Conservation (phyloP, 2,329 filamentous ascomycete species). For the Ilyonectria robusta region DNA sequence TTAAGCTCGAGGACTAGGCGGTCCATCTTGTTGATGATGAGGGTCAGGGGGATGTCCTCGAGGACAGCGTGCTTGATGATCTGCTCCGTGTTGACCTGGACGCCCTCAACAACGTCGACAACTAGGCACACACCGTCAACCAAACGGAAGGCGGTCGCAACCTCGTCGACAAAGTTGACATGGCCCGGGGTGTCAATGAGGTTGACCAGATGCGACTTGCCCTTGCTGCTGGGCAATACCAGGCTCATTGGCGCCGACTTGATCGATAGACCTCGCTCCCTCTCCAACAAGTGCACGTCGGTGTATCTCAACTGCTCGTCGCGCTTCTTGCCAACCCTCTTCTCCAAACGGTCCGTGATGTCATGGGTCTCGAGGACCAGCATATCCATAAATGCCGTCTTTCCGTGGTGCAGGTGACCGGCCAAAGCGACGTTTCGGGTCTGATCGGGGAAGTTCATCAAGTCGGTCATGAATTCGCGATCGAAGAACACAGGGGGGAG, state of each 20-base stretch:
- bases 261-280: conserved; percentile 90
- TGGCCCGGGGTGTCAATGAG: conserved; percentile 97
- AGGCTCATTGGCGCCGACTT: conserved; percentile 96
- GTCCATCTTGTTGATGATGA: conserved; percentile 98
- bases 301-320: conserved; percentile 97
- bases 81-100: conserved; percentile 97
- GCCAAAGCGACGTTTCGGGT: conserved; percentile 93
- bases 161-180: conserved; percentile 98
- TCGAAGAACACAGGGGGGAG: conserved; percentile 91
- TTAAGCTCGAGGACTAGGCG: conserved; percentile 94
- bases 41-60: conserved; percentile 88
- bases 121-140: conserved; percentile 94
- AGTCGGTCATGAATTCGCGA: conserved; percentile 91
- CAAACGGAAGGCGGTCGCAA: conserved; percentile 87
- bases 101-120: conserved; percentile 97
- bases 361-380: conserved; percentile 96
- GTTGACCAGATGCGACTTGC: conserved; percentile 96
- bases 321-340: conserved; percentile 82
- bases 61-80: conserved; percentile 96
- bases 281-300: conserved; percentile 89
- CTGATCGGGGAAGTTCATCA: conserved; percentile 97
- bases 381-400: conserved; percentile 99
- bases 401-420: conserved; percentile 96
- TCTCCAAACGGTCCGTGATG: conserved; percentile 82
- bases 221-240: conserved; percentile 87